These are phyloP conservation scores for Apiospora phragmitis DNA, from an alignment of 2,329 filamentous ascomycete genomes.

Conservation along the genomic window DNA sequence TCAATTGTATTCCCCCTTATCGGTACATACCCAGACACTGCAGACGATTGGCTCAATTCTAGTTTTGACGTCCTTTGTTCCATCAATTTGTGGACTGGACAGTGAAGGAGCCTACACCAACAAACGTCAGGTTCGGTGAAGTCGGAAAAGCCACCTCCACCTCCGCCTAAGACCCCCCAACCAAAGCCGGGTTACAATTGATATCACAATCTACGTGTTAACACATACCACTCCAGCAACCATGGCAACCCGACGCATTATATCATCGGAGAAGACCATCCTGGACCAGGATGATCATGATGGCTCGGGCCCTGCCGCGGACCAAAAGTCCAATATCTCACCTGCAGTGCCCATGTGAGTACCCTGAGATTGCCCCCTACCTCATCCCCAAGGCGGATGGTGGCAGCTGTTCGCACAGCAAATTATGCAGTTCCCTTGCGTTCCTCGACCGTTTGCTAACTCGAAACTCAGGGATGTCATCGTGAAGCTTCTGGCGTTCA, in stretches of 20 bases:
- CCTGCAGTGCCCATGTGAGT: constrained; percentile 81
- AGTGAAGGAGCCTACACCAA: background rate
- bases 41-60: background rate
- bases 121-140: background rate
- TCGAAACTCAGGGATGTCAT: constrained; percentile 70
- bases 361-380: constrained; percentile 1
- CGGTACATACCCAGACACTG: background rate
- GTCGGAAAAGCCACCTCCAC: background rate
- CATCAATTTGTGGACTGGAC: background rate
- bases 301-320: constrained; percentile 32
- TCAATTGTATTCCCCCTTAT: background rate
- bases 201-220: background rate
- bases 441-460: background rate
- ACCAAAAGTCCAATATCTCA: constrained; percentile 69
- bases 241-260: constrained; percentile 72
- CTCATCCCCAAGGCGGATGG: constrained; percentile 10
- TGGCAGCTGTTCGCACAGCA: background rate
- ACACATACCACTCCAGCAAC: background rate
- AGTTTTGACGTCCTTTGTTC: background rate
- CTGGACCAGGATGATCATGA: constrained; percentile 57
- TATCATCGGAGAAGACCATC: constrained; percentile 65
- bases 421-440: too few relatives aligned
- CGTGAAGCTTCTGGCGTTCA: constrained; percentile 85
- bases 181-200: background rate
- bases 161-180: background rate